Base-by-base conservation (phyloP, 345 rosid genomes). In the Cardamine resedifolia region DNA sequence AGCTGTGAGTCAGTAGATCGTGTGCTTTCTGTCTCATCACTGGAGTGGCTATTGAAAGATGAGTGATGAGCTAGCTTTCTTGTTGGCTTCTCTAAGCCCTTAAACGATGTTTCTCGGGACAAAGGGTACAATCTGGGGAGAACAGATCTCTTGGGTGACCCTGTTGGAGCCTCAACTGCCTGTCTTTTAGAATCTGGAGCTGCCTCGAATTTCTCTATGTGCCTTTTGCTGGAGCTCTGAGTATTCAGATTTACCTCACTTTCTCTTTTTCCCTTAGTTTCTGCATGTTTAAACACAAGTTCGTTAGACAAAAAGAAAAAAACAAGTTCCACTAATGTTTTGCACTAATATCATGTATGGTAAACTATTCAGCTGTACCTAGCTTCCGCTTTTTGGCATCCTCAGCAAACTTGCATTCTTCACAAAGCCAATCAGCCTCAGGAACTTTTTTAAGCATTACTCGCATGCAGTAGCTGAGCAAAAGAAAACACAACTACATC, bases 381-480 rank as follows among this genome's bases (percentile, higher is more conserved):
- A 73, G 85, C 78, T 86, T 86, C 52, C 56, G 88, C 52, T 61
- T 85, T 75, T 83, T 89, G 71, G 64, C 81, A 79, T 84, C 87
- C 82, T 87, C 96, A 10, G 84, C 70, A 65, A 85, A 67, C 80
- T 88, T 83, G 87, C 99, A 96, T 76, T 87, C 98, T 81, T 92
- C 99, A 74, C 99, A 96, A 34, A 92, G 85, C 99, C 99, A 96
- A 56, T 88, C 86, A 80, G 88, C 89, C 73, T 83, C 89, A 51
- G 98, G 99, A 72, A 89, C 81, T 51, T 85, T 83, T 73, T 79
- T 82, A 79, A 86, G 82, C 98, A 85, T 92, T 81, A 86, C 89
- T 72, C 83, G 82, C 98, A 96, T 96, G 86, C 99, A 96, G 81
- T 96, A 96, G 75, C 99, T 96, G 78, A 79, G 79, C 28, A 68